Evolutionary conservation across 306 rosid species (phyloP).

Genomic region (Cucumis hystrix): DNA sequence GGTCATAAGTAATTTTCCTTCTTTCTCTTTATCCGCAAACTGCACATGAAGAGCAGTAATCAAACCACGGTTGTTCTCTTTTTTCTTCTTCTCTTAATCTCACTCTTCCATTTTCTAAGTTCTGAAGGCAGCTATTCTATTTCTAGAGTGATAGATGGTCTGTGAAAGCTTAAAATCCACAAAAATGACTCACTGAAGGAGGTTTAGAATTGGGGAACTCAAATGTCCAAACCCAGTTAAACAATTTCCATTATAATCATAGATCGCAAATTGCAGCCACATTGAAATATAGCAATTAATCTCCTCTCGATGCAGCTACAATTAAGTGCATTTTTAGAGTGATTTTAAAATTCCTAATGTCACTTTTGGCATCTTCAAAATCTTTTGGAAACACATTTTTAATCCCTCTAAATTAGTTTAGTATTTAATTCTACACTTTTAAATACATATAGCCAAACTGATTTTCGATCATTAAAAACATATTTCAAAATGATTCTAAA

Average conservation of each 20-base stretch:
- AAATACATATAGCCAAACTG: no score
- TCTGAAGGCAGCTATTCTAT: not conserved
- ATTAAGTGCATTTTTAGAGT: not conserved
- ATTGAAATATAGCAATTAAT: not conserved
- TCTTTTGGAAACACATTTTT: no score
- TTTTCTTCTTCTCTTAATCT: not conserved
- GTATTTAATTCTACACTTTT: no score
- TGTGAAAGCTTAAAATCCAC: no score
- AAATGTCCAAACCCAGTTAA: not conserved
- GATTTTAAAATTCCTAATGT: no score
- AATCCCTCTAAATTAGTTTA: no score
- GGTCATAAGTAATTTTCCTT: not conserved
- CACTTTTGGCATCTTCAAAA: no score
- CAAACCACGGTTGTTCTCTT: no score
- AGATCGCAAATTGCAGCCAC: not conserved
- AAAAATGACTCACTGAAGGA: not conserved
- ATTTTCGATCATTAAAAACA: no score
- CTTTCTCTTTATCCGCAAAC: not conserved
- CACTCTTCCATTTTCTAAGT: not conserved
- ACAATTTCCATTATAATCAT: not conserved
- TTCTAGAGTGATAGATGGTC: no score
- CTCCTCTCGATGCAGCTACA: not conserved
- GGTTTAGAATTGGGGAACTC: not conserved
- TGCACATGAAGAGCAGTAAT: no score
- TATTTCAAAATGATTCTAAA: no score